phyloP scores from a whole-genome alignment of 2,329 filamentous ascomycete genomes.

The Xylaria sp. region DNA sequence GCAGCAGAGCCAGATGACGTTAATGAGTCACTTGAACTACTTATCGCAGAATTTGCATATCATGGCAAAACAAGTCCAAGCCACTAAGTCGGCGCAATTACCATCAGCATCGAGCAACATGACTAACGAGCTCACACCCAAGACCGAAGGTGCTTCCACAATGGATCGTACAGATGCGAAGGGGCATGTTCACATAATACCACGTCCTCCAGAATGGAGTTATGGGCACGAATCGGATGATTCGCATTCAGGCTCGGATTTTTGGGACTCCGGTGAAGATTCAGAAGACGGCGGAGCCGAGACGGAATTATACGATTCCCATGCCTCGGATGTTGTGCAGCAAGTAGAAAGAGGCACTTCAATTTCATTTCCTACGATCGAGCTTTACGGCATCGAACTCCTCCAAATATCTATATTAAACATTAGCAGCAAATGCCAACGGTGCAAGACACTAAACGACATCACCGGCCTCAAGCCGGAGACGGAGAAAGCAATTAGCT shows the following conservation, averaged over 20 bases:
- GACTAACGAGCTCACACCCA: neutral
- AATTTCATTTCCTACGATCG: conserved; percentile 80
- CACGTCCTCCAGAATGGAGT: conserved; percentile 81
- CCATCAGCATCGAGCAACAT: neutral
- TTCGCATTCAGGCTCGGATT: conserved; percentile 50
- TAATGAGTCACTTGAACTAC: conserved; percentile 81
- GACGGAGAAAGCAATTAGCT: conserved; percentile 61
- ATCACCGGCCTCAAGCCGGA: conserved; percentile 72
- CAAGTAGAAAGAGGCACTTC: conserved; percentile 75
- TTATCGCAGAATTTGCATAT: conserved; percentile 75
- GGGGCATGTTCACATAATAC: conserved; percentile 76
- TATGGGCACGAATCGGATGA: conserved; percentile 56
- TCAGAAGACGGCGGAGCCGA: conserved; percentile 58
- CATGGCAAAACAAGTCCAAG: conserved; percentile 66
- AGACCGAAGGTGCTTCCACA: neutral
- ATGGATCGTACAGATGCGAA: conserved; percentile 57
- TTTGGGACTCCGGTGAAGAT: conserved; percentile 61
- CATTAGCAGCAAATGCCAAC: conserved; percentile 79
- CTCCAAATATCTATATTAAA: conserved; percentile 74
- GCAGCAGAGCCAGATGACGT: conserved; percentile 67
- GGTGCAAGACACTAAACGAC: conserved; percentile 80
- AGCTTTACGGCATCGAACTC: conserved; percentile 80
- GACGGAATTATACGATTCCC: conserved; percentile 43
- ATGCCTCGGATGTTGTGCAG: conserved; percentile 49
- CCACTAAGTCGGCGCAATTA: conserved; percentile 39